These are phyloP conservation scores for Aspergillus glaucus DNA, from an alignment of 2,329 filamentous ascomycete genomes.

Conservation along the genomic window DNA sequence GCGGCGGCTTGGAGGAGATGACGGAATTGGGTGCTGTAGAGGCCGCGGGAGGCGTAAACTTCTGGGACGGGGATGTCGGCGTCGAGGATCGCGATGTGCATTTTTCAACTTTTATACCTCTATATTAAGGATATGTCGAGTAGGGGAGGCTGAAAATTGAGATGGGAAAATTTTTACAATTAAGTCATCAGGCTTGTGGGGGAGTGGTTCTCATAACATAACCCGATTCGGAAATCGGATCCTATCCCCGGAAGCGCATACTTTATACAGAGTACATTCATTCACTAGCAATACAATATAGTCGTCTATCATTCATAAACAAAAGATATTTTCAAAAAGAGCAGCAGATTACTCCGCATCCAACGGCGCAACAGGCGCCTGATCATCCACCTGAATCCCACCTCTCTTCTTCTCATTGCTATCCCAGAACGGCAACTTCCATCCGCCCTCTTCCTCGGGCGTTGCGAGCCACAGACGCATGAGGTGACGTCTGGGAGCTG, in stretches of 20 bases:
- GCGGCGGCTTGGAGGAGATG: constrained; percentile 26
- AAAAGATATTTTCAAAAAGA: not conserved
- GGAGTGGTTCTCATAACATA: not conserved
- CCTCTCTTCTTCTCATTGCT: constrained; percentile 78
- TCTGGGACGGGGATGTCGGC: constrained; percentile 28
- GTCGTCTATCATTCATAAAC: not conserved
- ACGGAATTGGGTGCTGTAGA: constrained; percentile 33
- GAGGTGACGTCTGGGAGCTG: constrained; percentile 66
- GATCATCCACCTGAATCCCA: constrained; percentile 81
- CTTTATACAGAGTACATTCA: not conserved
- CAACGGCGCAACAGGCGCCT: constrained; percentile 64
- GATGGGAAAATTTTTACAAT: not conserved
- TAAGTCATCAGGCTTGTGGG: not conserved
- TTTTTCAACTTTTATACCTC: not conserved
- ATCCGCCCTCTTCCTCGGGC: constrained; percentile 75
- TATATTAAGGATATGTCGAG: too few species aligned
- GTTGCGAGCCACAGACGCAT: constrained; percentile 81
- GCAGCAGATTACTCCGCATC: constrained; percentile 61
- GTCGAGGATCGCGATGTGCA: constrained; percentile 34
- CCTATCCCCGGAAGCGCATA: not conserved
- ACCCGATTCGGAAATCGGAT: not conserved
- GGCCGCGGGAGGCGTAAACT: constrained; percentile 26
- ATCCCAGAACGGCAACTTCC: constrained; percentile 77
- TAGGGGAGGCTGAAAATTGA: not conserved
- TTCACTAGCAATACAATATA: not conserved